phyloP scores from a whole-genome alignment of 495 filamentous ascomycete genomes.

The Neurospora sp. region DNA sequence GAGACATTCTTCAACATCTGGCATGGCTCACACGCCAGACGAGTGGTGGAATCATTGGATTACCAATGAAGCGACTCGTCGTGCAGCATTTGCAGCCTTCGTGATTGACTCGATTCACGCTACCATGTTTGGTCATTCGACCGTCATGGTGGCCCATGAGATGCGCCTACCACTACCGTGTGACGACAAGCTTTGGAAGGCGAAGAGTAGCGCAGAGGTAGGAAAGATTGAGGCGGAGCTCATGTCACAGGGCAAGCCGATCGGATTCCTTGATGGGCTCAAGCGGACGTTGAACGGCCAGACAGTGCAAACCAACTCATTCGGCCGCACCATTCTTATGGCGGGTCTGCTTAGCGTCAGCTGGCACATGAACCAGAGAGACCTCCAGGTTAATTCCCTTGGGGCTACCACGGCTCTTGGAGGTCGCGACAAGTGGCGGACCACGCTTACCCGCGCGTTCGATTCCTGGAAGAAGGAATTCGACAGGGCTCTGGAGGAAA shows the following conservation, averaged over 20 bases:
- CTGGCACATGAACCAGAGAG: constrained; percentile 97
- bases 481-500: constrained; percentile 57
- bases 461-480: constrained; percentile 94
- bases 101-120: constrained; percentile 93
- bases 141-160: constrained; percentile 95
- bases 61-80: constrained; percentile 80
- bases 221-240: constrained; percentile 76
- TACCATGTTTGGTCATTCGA: constrained; percentile 96
- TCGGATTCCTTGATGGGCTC: constrained; percentile 83
- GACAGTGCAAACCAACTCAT: constrained; percentile 82
- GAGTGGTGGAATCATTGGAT: constrained; percentile 98
- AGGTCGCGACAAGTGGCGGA: constrained; percentile 87
- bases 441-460: constrained; percentile 77
- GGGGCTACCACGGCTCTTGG: constrained; percentile 69
- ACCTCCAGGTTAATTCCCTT: constrained; percentile 86
- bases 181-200: constrained; percentile 90
- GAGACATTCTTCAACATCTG: constrained; percentile 49
- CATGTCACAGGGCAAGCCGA: constrained; percentile 73
- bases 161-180: constrained; percentile 87
- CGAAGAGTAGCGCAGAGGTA: constrained; percentile 81
- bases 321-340: constrained; percentile 94
- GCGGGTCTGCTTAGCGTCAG: constrained; percentile 85
- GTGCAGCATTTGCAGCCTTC: constrained; percentile 90
- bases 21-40: constrained; percentile 55
- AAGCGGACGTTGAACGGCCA: constrained; percentile 84